Evolutionary conservation across 1,139 yeast genomes (phyloP), one percentile per base, ranked within the genome.

Genomic region (Ogataea hybrid): DNA sequence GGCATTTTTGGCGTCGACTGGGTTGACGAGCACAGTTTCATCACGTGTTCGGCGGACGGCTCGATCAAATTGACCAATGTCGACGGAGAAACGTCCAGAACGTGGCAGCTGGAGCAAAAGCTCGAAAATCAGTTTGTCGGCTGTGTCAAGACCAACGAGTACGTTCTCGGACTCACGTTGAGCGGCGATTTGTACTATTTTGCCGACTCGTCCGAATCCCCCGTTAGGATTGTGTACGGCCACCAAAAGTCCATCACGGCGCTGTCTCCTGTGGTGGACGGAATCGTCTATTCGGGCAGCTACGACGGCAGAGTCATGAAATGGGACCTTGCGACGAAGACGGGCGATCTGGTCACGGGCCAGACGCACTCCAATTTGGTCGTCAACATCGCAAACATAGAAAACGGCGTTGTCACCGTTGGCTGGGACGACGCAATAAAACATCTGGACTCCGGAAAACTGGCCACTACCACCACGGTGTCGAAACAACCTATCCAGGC

Each of bases 361-460:
- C 54, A 63, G 6, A 66, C 68, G 9, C 92, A 85, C 59, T 54
- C 72, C 1, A 84, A 84, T 54, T 71, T 80, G 52, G 71, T 87
- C 28, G 77, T 73, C 35, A 81, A 68, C 27, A 58, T 73, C 27
- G 42, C 49, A 14, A 37, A 41, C 4, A 57, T 60, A 46, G 59
- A 47, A 15, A 55, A 59, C 18, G 62, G 53, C 9, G 56, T 56
- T 17, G 50, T 79, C 10, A 65, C 94, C 16, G 69, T 80, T 23
- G 95, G 90, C 1, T 90, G 97, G 97, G 98, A 92, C 62, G 95
- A 88, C 58, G 75, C 77, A n/a, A 56, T 89, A 38, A 77, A 75
- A 56, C 55, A 68, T 3, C 67, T 84, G 63, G 54, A 60, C 9
- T 61, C 58, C 31, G 62, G 59, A 22, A 44, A 53, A 10, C 57